These are phyloP conservation scores for Geranomyces variabilis DNA, from an alignment of 192 early-diverging fungal species.

Conservation along the genomic window DNA sequence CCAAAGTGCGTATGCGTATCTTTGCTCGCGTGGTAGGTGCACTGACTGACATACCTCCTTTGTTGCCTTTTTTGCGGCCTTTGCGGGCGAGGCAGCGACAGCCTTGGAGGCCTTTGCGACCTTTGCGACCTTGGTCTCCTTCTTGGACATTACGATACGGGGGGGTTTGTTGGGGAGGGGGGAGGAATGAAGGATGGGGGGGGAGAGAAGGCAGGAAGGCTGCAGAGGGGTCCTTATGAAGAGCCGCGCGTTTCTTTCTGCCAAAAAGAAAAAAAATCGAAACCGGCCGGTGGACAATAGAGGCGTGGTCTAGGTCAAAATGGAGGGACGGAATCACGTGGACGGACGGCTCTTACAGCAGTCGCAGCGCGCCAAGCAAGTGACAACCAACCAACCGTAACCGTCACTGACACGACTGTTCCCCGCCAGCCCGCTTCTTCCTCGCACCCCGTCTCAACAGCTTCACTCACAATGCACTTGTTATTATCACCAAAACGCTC, in stretches of 20 bases:
- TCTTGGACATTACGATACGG: constrained; percentile 41
- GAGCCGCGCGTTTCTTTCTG: background rate
- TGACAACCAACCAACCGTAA: no score
- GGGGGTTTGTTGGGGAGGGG: background rate
- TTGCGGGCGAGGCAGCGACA: background rate
- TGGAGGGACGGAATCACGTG: no score
- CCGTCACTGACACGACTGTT: no score
- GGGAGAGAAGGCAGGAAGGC: background rate
- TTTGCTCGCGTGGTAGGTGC: no score
- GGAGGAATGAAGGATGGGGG: background rate
- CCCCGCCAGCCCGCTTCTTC: no score
- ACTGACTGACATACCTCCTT: constrained; percentile 9
- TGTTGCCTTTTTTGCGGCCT: constrained; percentile 22
- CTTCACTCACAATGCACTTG: no score
- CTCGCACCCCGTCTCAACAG: no score
- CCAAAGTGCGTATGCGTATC: background rate
- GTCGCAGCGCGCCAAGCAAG: no score
- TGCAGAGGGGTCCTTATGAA: no score
- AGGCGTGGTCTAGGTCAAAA: no score
- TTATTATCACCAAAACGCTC: no score
- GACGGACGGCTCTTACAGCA: no score
- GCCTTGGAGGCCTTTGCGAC: constrained; percentile 29
- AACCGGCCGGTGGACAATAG: background rate
- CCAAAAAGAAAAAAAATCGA: background rate
- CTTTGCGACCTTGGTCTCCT: constrained; percentile 50